Evolutionary conservation across 1,284 basidiomycete genomes (phyloP).

Genomic region (Vanrija humicola): DNA sequence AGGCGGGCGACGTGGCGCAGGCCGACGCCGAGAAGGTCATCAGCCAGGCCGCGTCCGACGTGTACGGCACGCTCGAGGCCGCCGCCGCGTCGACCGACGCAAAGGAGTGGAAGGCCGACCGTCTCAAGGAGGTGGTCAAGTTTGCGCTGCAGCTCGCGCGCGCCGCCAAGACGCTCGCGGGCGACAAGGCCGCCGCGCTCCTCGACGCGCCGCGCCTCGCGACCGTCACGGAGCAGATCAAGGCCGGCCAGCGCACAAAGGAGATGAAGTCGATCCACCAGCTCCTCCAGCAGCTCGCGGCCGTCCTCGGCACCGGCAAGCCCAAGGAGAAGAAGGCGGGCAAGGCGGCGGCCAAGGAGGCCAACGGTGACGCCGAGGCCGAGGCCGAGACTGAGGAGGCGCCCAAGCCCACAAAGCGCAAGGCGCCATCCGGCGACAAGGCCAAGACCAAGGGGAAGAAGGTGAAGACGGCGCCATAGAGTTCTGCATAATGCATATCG

Average conservation of each 20-base stretch:
- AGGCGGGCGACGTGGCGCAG: constrained; percentile 32
- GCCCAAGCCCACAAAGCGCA: constrained; percentile 15
- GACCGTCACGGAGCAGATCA: constrained; percentile 47
- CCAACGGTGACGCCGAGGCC: constrained; percentile 22
- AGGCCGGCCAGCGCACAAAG: constrained; percentile 52
- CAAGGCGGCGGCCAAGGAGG: constrained; percentile 23
- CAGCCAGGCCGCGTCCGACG: constrained; percentile 55
- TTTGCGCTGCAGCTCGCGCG: constrained; percentile 64
- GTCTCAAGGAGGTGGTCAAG: constrained; percentile 77
- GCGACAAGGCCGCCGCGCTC: background rate
- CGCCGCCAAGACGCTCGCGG: constrained; percentile 53
- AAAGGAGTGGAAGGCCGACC: constrained; percentile 57
- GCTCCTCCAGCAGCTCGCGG: constrained; percentile 54
- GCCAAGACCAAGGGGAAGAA: constrained; percentile 12
- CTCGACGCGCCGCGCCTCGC: constrained; percentile 3
- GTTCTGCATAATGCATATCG: constrained; percentile 8
- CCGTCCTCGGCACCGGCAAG: constrained; percentile 37
- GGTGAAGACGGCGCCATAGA: constrained; percentile 10
- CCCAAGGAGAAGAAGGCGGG: constrained; percentile 20
- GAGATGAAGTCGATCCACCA: constrained; percentile 53
- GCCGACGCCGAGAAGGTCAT: constrained; percentile 54
- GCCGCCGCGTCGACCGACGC: constrained; percentile 53
- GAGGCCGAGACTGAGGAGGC: constrained; percentile 11
- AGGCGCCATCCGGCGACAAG: constrained; percentile 18
- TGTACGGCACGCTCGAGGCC: constrained; percentile 56